Evolutionary conservation across 1,284 basidiomycete genomes (phyloP).

Genomic region (Papiliotrema terrestris): DNA sequence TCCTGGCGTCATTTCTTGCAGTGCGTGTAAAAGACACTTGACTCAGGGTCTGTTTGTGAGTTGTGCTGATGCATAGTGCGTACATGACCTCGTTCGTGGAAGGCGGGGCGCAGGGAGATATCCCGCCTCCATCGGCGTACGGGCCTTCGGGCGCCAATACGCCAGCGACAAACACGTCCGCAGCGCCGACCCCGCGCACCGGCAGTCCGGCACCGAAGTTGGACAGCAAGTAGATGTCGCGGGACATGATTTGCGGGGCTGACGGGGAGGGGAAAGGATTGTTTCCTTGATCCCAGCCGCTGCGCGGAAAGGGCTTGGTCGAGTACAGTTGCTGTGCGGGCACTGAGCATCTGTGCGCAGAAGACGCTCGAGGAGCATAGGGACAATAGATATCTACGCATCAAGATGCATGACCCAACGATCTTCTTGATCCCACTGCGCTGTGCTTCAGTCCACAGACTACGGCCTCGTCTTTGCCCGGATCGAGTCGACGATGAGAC

Average conservation of each 20-base stretch:
- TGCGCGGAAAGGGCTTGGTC: too few species aligned
- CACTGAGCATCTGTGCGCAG: too few species aligned
- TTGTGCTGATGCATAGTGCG: slow-evolving; percentile 24
- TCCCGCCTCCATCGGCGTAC: slow-evolving; percentile 32
- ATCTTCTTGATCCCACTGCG: too few species aligned
- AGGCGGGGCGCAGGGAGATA: slow-evolving; percentile 42
- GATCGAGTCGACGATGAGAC: slow-evolving; percentile 76
- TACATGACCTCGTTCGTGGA: slow-evolving; percentile 45
- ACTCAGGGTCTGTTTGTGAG: not conserved
- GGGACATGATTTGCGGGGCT: not conserved
- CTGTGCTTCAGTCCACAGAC: too few species aligned
- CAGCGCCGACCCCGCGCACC: slow-evolving; percentile 7
- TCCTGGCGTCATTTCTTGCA: slow-evolving; percentile 49
- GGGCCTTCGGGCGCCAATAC: slow-evolving; percentile 32
- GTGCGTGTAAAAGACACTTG: slow-evolving; percentile 20
- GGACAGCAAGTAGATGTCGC: not conserved
- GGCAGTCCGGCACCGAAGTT: slow-evolving; percentile 2
- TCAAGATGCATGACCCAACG: too few species aligned
- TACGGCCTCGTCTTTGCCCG: slow-evolving; percentile 52
- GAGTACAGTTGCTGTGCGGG: too few species aligned
- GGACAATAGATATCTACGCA: too few species aligned
- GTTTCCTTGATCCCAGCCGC: not conserved
- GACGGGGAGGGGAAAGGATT: too few species aligned
- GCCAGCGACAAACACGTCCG: not conserved
- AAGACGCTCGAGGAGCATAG: too few species aligned